Percentiles rank a stretch among this genome's conserved stretches.
Conservation (phyloP, 106 monocot genomes). For the Amphibolis antarctica region DNA sequence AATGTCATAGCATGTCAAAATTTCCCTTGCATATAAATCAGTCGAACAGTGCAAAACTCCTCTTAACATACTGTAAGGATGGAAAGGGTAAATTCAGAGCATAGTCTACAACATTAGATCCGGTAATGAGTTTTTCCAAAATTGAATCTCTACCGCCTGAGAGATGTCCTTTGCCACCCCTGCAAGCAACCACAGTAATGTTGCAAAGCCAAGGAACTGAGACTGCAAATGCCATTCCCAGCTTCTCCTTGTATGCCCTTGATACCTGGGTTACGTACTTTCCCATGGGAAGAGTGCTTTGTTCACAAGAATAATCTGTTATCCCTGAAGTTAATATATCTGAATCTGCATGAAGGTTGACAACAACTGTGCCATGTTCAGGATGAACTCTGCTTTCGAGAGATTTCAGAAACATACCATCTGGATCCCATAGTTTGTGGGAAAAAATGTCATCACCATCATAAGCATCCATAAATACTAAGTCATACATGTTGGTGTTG, state of each 20-base stretch:
- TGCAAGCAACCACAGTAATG: slow-evolving; percentile 62
- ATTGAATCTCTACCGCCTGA: slow-evolving; percentile 19
- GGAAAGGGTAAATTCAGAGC: slow-evolving; percentile 65
- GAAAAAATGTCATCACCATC: slow-evolving; percentile 94
- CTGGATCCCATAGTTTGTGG: slow-evolving; percentile 65
- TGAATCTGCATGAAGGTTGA: slow-evolving; percentile 81
- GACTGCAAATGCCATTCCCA: slow-evolving; percentile 59
- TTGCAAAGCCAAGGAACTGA: slow-evolving; percentile 95
- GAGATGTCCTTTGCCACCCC: not conserved
- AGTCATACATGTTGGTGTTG: slow-evolving; percentile 35
- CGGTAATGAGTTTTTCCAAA: slow-evolving; percentile 28
- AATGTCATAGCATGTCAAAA: no score
- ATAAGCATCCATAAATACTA: slow-evolving; percentile 86
- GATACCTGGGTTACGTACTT: slow-evolving; percentile 60
- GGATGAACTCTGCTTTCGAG: slow-evolving; percentile 54
- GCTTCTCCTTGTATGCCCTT: slow-evolving; percentile 54
- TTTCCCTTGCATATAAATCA: slow-evolving; percentile 7
- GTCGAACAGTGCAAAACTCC: slow-evolving; percentile 42
- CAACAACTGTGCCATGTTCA: slow-evolving; percentile 69
- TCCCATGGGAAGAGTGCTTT: slow-evolving; percentile 51
- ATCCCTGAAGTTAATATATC: slow-evolving; percentile 20
- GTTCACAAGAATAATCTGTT: not conserved
- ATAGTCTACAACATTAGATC: slow-evolving; percentile 40
- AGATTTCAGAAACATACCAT: slow-evolving; percentile 45
- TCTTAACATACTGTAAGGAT: slow-evolving; percentile 60